Evolutionary conservation across 2,329 filamentous ascomycete genomes (phyloP).

Genomic region (Madurella fahalii): DNA sequence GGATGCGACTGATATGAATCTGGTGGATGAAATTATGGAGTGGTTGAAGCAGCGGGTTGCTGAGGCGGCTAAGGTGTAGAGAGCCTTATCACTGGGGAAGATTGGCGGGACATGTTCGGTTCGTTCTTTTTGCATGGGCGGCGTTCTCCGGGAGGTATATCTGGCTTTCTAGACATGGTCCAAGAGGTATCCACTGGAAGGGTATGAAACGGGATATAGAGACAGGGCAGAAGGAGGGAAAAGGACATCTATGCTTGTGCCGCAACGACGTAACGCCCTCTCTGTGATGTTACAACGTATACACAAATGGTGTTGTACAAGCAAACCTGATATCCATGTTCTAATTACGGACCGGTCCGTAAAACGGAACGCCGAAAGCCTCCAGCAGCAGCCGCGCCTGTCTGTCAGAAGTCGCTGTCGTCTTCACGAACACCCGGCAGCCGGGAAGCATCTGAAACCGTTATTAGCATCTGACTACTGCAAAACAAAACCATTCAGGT

Average conservation of each 20-base stretch:
- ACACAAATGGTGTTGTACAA: slow-evolving; percentile 22
- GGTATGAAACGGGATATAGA: slow-evolving; percentile 6
- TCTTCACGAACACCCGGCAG: slow-evolving; percentile 78
- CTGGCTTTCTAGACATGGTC: slow-evolving; percentile 14
- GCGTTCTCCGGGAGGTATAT: slow-evolving; percentile 32
- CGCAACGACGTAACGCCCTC: not conserved
- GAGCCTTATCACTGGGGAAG: not conserved
- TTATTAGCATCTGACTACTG: not conserved
- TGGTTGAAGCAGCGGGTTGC: slow-evolving; percentile 55
- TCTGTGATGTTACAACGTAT: slow-evolving; percentile 17
- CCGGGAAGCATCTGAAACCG: slow-evolving; percentile 73
- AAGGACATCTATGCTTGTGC: slow-evolving; percentile 1
- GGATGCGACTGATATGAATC: slow-evolving; percentile 86
- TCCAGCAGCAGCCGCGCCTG: slow-evolving; percentile 75
- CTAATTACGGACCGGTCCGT: slow-evolving; percentile 46
- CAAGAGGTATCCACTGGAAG: not conserved
- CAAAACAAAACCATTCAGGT: not conserved
- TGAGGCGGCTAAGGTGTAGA: slow-evolving; percentile 25
- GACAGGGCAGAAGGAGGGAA: not conserved
- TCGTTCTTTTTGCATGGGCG: slow-evolving; percentile 31
- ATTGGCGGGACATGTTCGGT: not conserved
- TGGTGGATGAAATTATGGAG: slow-evolving; percentile 70
- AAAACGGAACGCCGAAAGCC: slow-evolving; percentile 73
- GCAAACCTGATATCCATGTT: slow-evolving; percentile 10
- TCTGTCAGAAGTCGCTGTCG: slow-evolving; percentile 76